Evolutionary conservation across 352 stramenopile species (phyloP).

Genomic region (Globisporangium paddicum): DNA sequence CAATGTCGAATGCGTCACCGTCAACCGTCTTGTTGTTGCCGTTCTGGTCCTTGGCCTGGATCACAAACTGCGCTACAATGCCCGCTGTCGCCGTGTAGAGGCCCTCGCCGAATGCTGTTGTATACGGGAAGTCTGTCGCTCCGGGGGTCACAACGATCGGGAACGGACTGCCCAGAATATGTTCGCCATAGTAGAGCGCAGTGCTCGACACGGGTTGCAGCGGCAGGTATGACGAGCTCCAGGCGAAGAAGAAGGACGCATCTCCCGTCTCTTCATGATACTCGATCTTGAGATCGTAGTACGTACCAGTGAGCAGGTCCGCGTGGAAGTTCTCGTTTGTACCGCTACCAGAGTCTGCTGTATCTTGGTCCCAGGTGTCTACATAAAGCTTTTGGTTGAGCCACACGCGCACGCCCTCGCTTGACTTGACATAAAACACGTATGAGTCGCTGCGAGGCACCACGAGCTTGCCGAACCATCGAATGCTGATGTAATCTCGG

Average conservation of each 20-base stretch:
- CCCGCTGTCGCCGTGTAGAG: conserved; percentile 77
- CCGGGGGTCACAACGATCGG: conserved; percentile 86
- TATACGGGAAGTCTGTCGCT: conserved; percentile 94
- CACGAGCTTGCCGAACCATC: conserved; percentile 93
- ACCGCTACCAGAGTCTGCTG: conserved; percentile 19
- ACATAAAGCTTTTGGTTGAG: conserved; percentile 91
- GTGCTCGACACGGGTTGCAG: conserved; percentile 80
- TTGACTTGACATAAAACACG: conserved; percentile 90
- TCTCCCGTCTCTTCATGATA: conserved; percentile 92
- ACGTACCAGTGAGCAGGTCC: conserved; percentile 57
- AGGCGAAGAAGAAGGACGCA: conserved; percentile 85
- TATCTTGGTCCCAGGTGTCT: conserved; percentile 81
- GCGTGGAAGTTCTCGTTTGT: conserved; percentile 72
- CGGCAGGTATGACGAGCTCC: conserved; percentile 90
- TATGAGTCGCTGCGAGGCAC: conserved; percentile 82
- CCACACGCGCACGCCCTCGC: conserved; percentile 92
- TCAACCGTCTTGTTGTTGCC: conserved; percentile 89
- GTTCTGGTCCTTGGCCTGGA: conserved; percentile 92
- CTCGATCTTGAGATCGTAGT: conserved; percentile 94
- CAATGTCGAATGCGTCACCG: conserved; percentile 75
- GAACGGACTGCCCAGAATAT: conserved; percentile 95
- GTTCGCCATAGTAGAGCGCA: conserved; percentile 82
- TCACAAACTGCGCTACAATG: conserved; percentile 85
- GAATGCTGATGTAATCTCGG: conserved; percentile 93
- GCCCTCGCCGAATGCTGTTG: conserved; percentile 84